Percentiles rank a stretch among this genome's conserved stretches.
phyloP scores from a whole-genome alignment of 1,284 basidiomycete species.

The Ceratobasidium sp. region DNA sequence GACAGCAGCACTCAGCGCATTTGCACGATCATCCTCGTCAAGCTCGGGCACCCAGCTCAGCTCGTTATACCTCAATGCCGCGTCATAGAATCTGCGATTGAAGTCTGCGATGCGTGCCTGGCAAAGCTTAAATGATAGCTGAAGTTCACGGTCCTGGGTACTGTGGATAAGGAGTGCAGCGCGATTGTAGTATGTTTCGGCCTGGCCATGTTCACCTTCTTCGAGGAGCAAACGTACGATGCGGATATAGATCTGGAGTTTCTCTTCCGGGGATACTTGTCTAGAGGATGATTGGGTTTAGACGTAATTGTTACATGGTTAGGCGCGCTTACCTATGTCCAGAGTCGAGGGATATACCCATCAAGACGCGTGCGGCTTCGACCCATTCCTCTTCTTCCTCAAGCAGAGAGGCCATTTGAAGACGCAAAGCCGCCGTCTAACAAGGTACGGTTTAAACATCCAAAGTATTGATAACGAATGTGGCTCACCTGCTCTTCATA shows the following conservation, averaged over 20 bases:
- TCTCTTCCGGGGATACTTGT: conserved; percentile 83
- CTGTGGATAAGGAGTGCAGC: conserved; percentile 91
- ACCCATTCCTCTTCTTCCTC: conserved; percentile 93
- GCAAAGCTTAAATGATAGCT: conserved; percentile 86
- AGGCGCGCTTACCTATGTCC: conserved; percentile 75
- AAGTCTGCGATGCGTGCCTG: conserved; percentile 96
- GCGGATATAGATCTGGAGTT: conserved; percentile 90
- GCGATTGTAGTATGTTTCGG: conserved; percentile 96
- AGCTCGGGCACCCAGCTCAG: conserved; percentile 88
- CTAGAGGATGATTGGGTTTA: conserved; percentile 57
- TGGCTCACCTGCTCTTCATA: conserved; percentile 92
- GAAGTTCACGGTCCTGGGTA: conserved; percentile 79
- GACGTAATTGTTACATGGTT: conserved; percentile 14
- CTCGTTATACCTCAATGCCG: conserved; percentile 95
- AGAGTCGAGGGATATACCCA: conserved; percentile 92
- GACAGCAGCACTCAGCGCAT: conserved; percentile 92
- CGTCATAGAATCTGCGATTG: conserved; percentile 91
- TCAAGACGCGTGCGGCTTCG: conserved; percentile 89
- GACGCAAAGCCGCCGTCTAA: conserved; percentile 85
- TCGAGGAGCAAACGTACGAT: conserved; percentile 96
- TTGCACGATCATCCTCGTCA: conserved; percentile 88
- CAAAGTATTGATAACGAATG: conserved; percentile 41
- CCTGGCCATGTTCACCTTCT: conserved; percentile 93
- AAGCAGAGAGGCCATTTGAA: conserved; percentile 89
- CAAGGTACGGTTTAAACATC: background rate